phyloP scores from a whole-genome alignment of 1,284 basidiomycete genomes.

The Cryptococcus hybrid region DNA sequence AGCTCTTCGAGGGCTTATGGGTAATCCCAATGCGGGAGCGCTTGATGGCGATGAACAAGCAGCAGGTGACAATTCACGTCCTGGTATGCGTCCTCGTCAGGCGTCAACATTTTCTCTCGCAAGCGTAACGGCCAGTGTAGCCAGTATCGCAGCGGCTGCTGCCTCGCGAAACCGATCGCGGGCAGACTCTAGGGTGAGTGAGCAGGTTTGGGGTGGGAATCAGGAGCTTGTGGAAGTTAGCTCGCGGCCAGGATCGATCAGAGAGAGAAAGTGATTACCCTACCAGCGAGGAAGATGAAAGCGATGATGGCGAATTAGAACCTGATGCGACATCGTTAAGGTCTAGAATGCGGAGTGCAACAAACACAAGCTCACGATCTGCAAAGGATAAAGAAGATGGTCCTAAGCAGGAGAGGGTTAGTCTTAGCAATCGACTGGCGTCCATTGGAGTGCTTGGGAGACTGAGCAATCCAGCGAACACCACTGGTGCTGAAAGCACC shows the following conservation, averaged over 20 bases:
- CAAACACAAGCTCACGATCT: neutral
- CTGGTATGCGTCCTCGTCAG: conserved; percentile 55
- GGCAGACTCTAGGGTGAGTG: conserved; percentile 53
- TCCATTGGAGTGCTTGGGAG: conserved; percentile 58
- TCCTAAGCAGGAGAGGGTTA: conserved; percentile 41
- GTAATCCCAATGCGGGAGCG: conserved; percentile 15
- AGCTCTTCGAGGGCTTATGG: conserved; percentile 65
- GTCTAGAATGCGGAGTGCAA: conserved; percentile 48
- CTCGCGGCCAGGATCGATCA: conserved; percentile 43
- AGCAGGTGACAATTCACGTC: conserved; percentile 19
- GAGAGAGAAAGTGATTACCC: conserved; percentile 63
- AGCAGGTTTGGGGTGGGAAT: conserved; percentile 47
- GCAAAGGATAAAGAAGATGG: conserved; percentile 52
- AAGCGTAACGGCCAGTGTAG: conserved; percentile 66
- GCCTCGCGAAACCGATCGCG: conserved; percentile 37
- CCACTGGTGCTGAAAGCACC: conserved; percentile 41
- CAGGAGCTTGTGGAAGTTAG: conserved; percentile 48
- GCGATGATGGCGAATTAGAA: conserved; percentile 52
- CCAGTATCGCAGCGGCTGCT: conserved; percentile 52
- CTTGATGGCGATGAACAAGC: conserved; percentile 17
- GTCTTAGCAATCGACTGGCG: conserved; percentile 70
- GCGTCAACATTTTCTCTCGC: conserved; percentile 78
- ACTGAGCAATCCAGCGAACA: conserved; percentile 17
- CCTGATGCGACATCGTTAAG: neutral
- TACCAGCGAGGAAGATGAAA: conserved; percentile 7